Evolutionary conservation across 768 basidiomycete genomes (phyloP).

Genomic region (Lentinula raphanica): DNA sequence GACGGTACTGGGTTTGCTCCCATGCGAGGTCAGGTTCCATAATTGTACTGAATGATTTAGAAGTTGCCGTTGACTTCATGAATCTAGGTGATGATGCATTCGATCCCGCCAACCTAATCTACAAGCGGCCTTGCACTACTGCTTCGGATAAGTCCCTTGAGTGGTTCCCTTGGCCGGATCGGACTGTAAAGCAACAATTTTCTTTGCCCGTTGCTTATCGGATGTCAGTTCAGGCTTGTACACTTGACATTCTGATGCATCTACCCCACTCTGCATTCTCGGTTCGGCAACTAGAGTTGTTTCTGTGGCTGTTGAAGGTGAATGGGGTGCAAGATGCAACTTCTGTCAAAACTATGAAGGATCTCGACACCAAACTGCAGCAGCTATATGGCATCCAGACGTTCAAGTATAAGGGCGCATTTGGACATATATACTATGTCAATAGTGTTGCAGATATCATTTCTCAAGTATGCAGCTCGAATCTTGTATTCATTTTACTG

Average conservation of each 20-base stretch:
- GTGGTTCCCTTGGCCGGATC: too few species aligned
- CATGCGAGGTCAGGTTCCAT: too few species aligned
- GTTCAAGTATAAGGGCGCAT: conserved; percentile 22
- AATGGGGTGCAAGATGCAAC: neutral
- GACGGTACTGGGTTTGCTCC: too few species aligned
- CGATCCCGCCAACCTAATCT: too few species aligned
- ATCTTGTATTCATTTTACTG: neutral
- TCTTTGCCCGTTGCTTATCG: too few species aligned
- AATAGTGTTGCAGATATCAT: conserved; percentile 19
- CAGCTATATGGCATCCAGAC: conserved; percentile 24
- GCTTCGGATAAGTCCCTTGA: too few species aligned
- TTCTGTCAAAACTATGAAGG: conserved; percentile 1
- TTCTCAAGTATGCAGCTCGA: neutral
- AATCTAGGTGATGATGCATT: too few species aligned
- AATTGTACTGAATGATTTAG: too few species aligned
- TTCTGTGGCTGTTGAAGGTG: neutral
- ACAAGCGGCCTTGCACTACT: too few species aligned
- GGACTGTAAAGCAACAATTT: too few species aligned
- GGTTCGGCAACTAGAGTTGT: neutral
- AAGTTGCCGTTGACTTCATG: too few species aligned
- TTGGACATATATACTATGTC: conserved; percentile 27
- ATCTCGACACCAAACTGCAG: conserved; percentile 11
- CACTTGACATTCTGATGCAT: conserved; percentile 3
- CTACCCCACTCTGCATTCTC: conserved; percentile 6
- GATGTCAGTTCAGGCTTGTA: neutral